Evolutionary conservation across 2,329 filamentous ascomycete species (phyloP), one percentile per base, ranked within the genome.

Genomic region (Cladosporium austrohemisphaericum): DNA sequence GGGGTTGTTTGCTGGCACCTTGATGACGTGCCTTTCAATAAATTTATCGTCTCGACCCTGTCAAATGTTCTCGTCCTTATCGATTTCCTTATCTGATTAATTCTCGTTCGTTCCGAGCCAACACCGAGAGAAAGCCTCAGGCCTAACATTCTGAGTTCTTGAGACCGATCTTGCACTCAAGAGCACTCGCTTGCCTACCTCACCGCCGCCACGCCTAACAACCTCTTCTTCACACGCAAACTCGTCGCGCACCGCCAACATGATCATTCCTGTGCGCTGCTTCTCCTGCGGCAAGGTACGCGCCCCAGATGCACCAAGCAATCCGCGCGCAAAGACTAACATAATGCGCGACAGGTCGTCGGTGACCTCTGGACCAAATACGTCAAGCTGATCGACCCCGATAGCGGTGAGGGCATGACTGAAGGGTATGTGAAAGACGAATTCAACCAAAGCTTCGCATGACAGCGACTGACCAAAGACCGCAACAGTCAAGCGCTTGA

Each of bases 181-280:
- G n/a, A n/a, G n/a, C n/a, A n/a, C n/a, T n/a, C n/a, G n/a, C 23
- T 40, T 16, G 23, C 25, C 37, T 6, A n/a, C 28, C 18, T 29
- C 38, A 25, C 26, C 18, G 7, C 23, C 22, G 9, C 37, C 25
- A 23, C n/a, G n/a, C n/a, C n/a, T n/a, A n/a, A n/a, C n/a, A n/a
- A n/a, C n/a, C n/a, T n/a, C n/a, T n/a, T n/a, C n/a, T n/a, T n/a
- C 37, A 28, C 37, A 14, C 10, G 28, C 22, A 29, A n/a, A n/a
- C 22, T 2, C 43, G 43, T 46, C 43, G 32, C 40, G 37, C n/a
- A 45, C 47, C 45, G 52, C 38, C 74, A 86, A 73, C 50, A 98
- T 98, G 93, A 98, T 98, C 72, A 97, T 98, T 60, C 93, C 93
- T 2, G 88, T 98, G 58, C 89, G 93, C 60, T 98, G 93, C 76